Evolutionary conservation across 768 basidiomycete genomes (phyloP).

Genomic region (Leccinellum luteum): DNA sequence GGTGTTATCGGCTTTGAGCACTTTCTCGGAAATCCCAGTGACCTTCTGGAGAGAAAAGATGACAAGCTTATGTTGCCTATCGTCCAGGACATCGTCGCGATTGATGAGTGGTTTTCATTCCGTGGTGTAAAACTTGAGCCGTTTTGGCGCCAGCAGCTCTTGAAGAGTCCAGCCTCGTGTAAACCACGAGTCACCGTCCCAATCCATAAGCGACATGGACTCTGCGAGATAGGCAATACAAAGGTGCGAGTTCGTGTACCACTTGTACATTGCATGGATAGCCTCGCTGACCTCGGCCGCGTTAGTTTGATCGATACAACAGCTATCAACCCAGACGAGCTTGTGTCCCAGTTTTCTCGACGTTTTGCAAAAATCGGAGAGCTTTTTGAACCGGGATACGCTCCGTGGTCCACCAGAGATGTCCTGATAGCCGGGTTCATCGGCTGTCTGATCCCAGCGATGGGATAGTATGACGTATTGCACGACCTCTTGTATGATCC

Average conservation of each 20-base stretch:
- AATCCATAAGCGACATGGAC: background rate
- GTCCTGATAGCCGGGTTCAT: slow-evolving; percentile 13
- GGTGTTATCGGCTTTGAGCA: background rate
- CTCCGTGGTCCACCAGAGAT: background rate
- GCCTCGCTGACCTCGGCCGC: slow-evolving; percentile 19
- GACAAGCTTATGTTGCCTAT: background rate
- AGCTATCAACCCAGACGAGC: slow-evolving; percentile 18
- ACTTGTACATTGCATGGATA: slow-evolving; percentile 21
- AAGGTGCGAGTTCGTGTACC: slow-evolving; percentile 21
- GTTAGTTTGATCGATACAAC: slow-evolving; percentile 20
- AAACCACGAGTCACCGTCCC: slow-evolving; percentile 11
- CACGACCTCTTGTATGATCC: slow-evolving; percentile 13
- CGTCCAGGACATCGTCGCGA: background rate
- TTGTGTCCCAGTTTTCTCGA: background rate
- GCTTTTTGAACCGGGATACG: background rate
- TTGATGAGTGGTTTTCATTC: slow-evolving; percentile 7
- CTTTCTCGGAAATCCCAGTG: slow-evolving; percentile 3
- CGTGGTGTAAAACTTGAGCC: slow-evolving; percentile 17
- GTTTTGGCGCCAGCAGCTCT: slow-evolving; percentile 17
- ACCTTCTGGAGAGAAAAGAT: background rate
- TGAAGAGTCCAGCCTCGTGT: slow-evolving; percentile 11
- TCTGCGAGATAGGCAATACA: slow-evolving; percentile 20
- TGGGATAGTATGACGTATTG: slow-evolving; percentile 16
- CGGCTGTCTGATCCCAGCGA: slow-evolving; percentile 2
- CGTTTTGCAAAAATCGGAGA: slow-evolving; percentile 6